Evolutionary conservation across 2,329 filamentous ascomycete species (phyloP), one percentile per base, ranked within the genome.

Genomic region (Geosmithia putterillii): DNA sequence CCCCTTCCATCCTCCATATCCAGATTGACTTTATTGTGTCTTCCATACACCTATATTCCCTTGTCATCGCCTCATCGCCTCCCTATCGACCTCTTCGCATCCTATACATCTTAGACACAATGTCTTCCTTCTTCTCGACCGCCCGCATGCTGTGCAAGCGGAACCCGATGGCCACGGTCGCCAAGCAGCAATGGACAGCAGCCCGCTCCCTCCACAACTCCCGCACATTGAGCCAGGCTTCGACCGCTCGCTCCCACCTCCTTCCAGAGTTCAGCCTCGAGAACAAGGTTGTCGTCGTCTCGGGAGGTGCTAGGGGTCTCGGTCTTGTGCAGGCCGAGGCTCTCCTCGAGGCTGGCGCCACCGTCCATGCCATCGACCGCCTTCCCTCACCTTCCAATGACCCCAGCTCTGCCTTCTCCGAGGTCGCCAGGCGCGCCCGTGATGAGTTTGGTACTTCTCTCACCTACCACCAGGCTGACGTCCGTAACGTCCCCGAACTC

Each of bases 311-410:
- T 7, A 75, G 84, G 47, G 86, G 87, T 3, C 69, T 94, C 9
- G 86, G 86, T 36, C 68, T 94, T 36, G 81, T 83, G 19, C 83
- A 90, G 58, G 76, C 82, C 37, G 83, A 90, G 56, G 86, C 84
- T 7, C 67, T 92, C 40, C 66, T 90, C 35, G 85, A 92, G 59
- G 85, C 85, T 9, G 86, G 86, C 32, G 86, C 86, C 28, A 83
- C 61, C 76, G 79, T 85, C 25, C 81, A 85, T 56, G 76, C 76
- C 32, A 67, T 83, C 43, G 81, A 86, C 57, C 68, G 76, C 28
- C 69, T 83, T 20, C 64, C 70, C 5, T 65, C 72, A 48, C 79
- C 79, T 1, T 45, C 46, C 28, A 42, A 52, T 19, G 59, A 65
- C 10, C 51, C 63, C 3, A 62, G 55, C 34, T 67, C 77, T 2